A percentile compares a stretch with the other conserved stretches of the same genome.
Evolutionary conservation across 1,284 basidiomycete species (phyloP).

Genomic region (Grifola frondosa): DNA sequence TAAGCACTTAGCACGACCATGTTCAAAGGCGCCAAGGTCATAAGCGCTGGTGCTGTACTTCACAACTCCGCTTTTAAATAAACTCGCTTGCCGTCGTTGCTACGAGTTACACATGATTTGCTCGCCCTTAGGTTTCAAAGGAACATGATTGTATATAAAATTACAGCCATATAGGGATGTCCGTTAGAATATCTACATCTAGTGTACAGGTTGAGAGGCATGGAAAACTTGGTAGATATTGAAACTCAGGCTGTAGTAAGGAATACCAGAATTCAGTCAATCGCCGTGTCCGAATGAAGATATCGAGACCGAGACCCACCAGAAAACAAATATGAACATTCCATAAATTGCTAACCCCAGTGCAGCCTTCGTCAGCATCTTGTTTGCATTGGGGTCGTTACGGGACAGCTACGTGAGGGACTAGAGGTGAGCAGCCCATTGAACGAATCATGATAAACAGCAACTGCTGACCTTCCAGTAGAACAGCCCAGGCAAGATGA

Average conservation of each 20-base stretch:
- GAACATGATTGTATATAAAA: neutral
- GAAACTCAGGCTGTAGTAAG: constrained; percentile 58
- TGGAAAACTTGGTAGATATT: constrained; percentile 68
- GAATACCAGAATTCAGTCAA: constrained; percentile 3
- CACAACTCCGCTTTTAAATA: neutral
- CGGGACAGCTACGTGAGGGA: constrained; percentile 60
- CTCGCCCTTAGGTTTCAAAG: no score
- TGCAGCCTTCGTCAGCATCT: constrained; percentile 59
- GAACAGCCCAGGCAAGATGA: constrained; percentile 91
- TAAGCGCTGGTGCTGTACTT: no score
- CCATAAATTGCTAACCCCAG: constrained; percentile 77
- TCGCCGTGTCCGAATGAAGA: constrained; percentile 9
- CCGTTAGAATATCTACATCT: constrained; percentile 3
- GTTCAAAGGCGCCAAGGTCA: constrained; percentile 15
- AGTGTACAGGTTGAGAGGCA: constrained; percentile 21
- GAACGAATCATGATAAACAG: neutral
- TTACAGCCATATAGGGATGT: neutral
- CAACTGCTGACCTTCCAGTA: constrained; percentile 67
- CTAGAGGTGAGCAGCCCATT: constrained; percentile 10
- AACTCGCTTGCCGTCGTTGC: no score
- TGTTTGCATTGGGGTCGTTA: constrained; percentile 58
- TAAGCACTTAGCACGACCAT: constrained; percentile 23
- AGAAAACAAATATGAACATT: constrained; percentile 80
- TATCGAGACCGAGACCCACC: constrained; percentile 58
- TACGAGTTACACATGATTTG: constrained; percentile 8